Percentiles rank a stretch among this genome's conserved stretches.
These are phyloP conservation scores for Plasmodium inui DNA, from an alignment of 169 alveolate species.

Conservation along the genomic window DNA sequence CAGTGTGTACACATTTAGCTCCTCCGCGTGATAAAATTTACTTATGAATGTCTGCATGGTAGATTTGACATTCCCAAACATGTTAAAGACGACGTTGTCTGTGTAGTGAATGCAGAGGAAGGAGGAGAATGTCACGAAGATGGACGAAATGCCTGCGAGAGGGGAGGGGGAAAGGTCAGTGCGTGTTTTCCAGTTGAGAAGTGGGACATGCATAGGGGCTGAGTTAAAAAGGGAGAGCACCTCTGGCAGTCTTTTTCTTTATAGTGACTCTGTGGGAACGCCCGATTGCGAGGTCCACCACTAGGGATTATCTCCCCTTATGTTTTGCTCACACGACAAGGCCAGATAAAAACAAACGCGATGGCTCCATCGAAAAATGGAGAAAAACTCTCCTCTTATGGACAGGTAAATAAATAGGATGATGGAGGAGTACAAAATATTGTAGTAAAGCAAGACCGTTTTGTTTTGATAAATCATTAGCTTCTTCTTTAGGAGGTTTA, in stretches of 20 bases:
- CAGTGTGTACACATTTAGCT: constrained; percentile 2
- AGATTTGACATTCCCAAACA: constrained; percentile 66
- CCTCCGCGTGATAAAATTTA: constrained; percentile 37
- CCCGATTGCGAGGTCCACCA: not conserved
- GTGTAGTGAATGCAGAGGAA: constrained; percentile 62
- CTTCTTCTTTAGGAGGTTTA: constrained; percentile 34
- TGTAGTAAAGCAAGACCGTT: constrained; percentile 24
- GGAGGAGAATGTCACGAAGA: constrained; percentile 62
- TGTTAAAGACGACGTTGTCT: constrained; percentile 61
- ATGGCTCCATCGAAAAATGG: not conserved
- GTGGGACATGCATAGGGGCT: not conserved
- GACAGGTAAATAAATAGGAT: constrained; percentile 26
- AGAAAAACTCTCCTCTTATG: constrained; percentile 26
- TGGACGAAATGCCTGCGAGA: constrained; percentile 27
- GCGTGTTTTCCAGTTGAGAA: not conserved
- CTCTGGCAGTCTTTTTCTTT: not conserved
- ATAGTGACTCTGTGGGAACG: not conserved
- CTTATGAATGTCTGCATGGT: constrained; percentile 67
- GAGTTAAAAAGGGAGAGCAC: not conserved
- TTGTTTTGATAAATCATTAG: constrained; percentile 27
- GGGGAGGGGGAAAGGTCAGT: not conserved
- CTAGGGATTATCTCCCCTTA: not conserved
- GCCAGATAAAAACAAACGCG: not conserved
- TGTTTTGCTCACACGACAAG: constrained; percentile 37
- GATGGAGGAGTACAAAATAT: constrained; percentile 27